Base-by-base conservation (phyloP, 208 protist species). In the Leishmania tropica region DNA sequence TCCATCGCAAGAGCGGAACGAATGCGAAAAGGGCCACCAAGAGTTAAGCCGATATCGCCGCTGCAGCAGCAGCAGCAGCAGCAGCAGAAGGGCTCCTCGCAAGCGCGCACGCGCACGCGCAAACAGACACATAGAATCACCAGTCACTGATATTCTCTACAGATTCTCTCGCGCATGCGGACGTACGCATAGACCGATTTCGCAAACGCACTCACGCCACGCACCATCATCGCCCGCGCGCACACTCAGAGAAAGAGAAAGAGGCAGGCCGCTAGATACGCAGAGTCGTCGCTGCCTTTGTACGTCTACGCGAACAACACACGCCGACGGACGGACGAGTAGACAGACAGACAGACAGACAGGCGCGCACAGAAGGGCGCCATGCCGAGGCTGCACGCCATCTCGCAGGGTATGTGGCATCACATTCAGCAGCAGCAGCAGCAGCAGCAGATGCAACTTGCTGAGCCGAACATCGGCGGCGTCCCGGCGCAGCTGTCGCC, bases 331-430 rank as follows among this genome's bases (percentile, higher is more conserved):
- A 70, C 42, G 42, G 4, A 45, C 42, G 42, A 45, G 62, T 3
- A 67, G 3, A 40, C 2, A 47, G 17, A 19, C 35, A 72, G 10
- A 72, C 68, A 73, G 21, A 73, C 35, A 72, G 10, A 72, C 68
- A 73, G 21, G 53, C 62, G 31, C 37, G 1, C 68, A 51, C 21
- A 51, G 3, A 67, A 6, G 21, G 40, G 6, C 68, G 8, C 6
- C 11, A 76, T 76, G 72, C 72, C 72, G 48, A 54, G 40, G 15
- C 72, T 76, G 72, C n/a, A 54, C 72, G 48, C 72, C 24, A 73
- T 73, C 40, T n/a, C 42, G 45, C 40, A 53, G 42, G 28, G 24
- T 15, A 24, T 19, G 42, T 53, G 68, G 42, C 1, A 31, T 42
- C 40, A n/a, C 42, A 47, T 37, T 28, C 4, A 4, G 15, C 64